These are phyloP conservation scores for Suhomyces emberorum DNA, from an alignment of 805 yeast species.

Conservation along the genomic window DNA sequence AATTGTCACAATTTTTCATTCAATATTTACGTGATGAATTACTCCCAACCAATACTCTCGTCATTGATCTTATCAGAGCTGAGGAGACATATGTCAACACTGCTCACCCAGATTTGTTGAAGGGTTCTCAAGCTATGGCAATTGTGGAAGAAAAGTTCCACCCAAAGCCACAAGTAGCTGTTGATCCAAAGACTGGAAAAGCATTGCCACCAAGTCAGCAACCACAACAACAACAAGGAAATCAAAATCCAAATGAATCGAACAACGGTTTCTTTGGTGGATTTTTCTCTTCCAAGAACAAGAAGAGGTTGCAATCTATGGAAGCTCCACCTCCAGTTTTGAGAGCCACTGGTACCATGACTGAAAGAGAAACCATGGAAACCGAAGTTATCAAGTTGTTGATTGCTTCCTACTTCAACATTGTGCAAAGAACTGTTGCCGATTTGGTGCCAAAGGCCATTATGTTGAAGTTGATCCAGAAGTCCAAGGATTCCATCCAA, in stretches of 20 bases:
- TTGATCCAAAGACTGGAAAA: conserved; percentile 89
- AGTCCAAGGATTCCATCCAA: conserved; percentile 85
- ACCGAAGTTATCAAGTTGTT: conserved; percentile 94
- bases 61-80: conserved; percentile 73
- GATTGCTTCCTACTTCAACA: conserved; percentile 84
- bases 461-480: conserved; percentile 85
- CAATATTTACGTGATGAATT: conserved; percentile 76
- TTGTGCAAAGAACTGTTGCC: conserved; percentile 89
- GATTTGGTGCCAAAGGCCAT: conserved; percentile 95
- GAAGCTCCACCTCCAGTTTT: conserved; percentile 96
- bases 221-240: conserved; percentile 19
- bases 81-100: conserved; percentile 96
- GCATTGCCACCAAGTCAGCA: conserved; percentile 53
- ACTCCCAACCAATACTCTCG: conserved; percentile 83
- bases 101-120: conserved; percentile 93
- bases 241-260: conserved; percentile 42
- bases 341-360: conserved; percentile 87
- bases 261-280: conserved; percentile 90
- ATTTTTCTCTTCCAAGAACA: conserved; percentile 86
- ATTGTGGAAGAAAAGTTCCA: conserved; percentile 86
- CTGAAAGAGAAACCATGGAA: conserved; percentile 94
- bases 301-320: conserved; percentile 90
- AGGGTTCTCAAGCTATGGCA: conserved; percentile 93
- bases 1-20: conserved; percentile 74
- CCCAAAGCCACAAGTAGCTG: conserved; percentile 68